Conservation (phyloP, 352 stramenopile species). For the Halophytophthora batemanensis region DNA sequence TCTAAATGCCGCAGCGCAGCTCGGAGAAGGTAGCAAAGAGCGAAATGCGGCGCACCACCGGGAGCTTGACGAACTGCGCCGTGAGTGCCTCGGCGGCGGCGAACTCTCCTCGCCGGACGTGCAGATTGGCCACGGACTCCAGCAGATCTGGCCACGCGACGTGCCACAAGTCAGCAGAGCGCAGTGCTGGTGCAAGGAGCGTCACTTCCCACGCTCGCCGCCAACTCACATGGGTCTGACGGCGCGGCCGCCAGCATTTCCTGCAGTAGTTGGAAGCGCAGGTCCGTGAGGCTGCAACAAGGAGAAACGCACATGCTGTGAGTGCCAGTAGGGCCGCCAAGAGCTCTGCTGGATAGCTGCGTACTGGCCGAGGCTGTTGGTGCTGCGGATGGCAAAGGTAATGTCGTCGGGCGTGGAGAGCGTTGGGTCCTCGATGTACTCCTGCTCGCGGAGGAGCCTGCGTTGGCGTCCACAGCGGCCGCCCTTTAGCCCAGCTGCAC, state of each 20-base stretch:
- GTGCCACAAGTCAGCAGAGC: not conserved
- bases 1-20: constrained; percentile 24
- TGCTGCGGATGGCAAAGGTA: constrained; percentile 25
- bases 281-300: constrained; percentile 28
- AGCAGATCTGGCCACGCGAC: constrained; percentile 27
- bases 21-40: constrained; percentile 30
- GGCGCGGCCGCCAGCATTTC: constrained; percentile 32
- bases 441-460: constrained; percentile 42
- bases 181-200: not conserved
- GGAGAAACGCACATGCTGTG: not conserved
- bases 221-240: constrained; percentile 30
- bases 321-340: not conserved
- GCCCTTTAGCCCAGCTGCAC: not conserved
- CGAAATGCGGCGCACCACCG: constrained; percentile 24
- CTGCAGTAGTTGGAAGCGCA: constrained; percentile 37
- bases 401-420: constrained; percentile 31
- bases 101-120: constrained; percentile 39
- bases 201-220: not conserved
- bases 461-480: not conserved
- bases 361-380: constrained; percentile 40
- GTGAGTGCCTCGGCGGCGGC: constrained; percentile 24
- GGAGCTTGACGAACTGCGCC: constrained; percentile 28
- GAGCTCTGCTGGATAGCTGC: not conserved
- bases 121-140: constrained; percentile 42
- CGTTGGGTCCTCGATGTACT: constrained; percentile 41